phyloP scores from a whole-genome alignment of 345 rosid genomes.

The Odontarrhena argentea region DNA sequence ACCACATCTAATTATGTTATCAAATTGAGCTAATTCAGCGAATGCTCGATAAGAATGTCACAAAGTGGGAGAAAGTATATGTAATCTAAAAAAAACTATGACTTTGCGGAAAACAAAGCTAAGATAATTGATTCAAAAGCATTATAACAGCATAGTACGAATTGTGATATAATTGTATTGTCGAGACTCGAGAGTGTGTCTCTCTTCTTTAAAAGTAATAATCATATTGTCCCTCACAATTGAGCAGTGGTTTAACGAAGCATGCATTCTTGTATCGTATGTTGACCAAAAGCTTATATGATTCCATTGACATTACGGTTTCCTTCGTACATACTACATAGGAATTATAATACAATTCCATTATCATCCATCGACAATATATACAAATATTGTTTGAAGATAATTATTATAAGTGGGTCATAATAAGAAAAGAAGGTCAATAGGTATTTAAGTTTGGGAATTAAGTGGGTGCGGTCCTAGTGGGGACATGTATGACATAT shows the following conservation, averaged over 20 bases:
- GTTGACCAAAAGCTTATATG: constrained; percentile 2
- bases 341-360: neutral
- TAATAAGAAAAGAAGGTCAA: constrained; percentile 33
- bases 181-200: constrained; percentile 30
- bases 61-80: neutral
- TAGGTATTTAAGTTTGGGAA: constrained; percentile 35
- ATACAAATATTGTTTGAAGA: constrained; percentile 17
- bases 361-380: constrained; percentile 27
- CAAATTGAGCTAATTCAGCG: no score
- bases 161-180: constrained; percentile 13
- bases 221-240: constrained; percentile 39
- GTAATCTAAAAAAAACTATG: neutral
- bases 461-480: constrained; percentile 46
- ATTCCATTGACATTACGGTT: constrained; percentile 2
- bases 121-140: constrained; percentile 16
- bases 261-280: constrained; percentile 32
- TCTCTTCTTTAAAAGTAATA: constrained; percentile 1
- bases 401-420: constrained; percentile 31
- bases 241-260: constrained; percentile 30
- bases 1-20: no score
- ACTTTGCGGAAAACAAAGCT: constrained; percentile 25
- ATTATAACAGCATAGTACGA: constrained; percentile 22
- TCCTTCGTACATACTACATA: neutral
- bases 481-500: constrained; percentile 38
- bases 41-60: neutral